Base-by-base conservation (phyloP, 106 monocot genomes). In the Gastrodia elata region DNA sequence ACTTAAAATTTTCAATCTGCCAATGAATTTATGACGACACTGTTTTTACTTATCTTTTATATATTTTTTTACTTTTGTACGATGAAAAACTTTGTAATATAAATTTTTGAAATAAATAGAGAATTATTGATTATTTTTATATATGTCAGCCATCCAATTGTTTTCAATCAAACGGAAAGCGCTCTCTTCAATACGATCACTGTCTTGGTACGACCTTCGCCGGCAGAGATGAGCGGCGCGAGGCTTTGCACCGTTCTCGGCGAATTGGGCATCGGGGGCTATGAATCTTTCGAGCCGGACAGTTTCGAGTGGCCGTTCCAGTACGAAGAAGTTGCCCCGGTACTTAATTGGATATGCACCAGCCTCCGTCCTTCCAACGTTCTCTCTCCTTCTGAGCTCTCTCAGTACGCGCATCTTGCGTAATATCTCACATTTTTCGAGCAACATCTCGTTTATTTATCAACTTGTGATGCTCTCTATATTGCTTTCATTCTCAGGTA, bases 301-400 rank as follows among this genome's bases (percentile, higher is more conserved):
- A 91, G 93, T 79, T 94, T 99, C 77, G 93, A 99, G 80, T 99
- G 98, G 98, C 98, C 98, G 38, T 99, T 99, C 81, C 98, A 99
- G 91, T 89, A 88, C 84, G 93, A 99, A 48, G 93, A 93, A 43
- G 87, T 59, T 68, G 70, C 84, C 18, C 86, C 97, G 9, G 82
- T 99, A 11, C 98, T 99, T 58, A 89, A 88, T 48, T 99, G 98
- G 98, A 99, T 99, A 78, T 99, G 98, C 82, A 87, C 91, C 46
- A 85, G 70, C 61, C 90, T 99, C 78, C 91, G 91, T 55, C 91
- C 98, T 32, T 91, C 93, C 55, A 87, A 99, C 65, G 91, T 91
- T 48, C 91, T 94, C 76, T 91, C 93, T 64, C 78, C 79, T 22
- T 71, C 88, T 68, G 88, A 94, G 38, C 83, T 94, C 69, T 83